phyloP scores from a whole-genome alignment of 1,284 basidiomycete genomes.

The Austroboletus novae-zelandiae region DNA sequence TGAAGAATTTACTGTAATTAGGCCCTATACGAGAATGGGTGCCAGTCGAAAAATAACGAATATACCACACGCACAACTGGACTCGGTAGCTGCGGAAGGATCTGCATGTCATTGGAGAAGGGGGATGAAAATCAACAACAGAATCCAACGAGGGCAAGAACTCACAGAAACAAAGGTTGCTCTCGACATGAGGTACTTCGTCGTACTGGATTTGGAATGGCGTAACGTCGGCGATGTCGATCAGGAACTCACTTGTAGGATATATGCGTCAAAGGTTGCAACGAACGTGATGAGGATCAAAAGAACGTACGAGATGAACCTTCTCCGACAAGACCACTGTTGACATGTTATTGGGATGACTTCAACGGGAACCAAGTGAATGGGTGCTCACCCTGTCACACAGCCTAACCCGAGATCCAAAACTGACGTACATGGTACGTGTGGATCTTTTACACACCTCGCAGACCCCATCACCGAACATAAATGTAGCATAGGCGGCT shows the following conservation, averaged over 20 bases:
- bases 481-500: conserved; percentile 52
- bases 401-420: conserved; percentile 41
- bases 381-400: conserved; percentile 40
- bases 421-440: conserved; percentile 40
- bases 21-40: conserved; percentile 22
- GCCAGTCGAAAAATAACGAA: background rate
- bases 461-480: conserved; percentile 58
- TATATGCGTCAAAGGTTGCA: background rate
- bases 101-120: conserved; percentile 3
- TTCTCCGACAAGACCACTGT: conserved; percentile 22
- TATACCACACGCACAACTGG: conserved; percentile 1
- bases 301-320: conserved; percentile 14
- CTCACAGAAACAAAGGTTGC: conserved; percentile 20
- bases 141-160: background rate
- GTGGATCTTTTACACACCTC: conserved; percentile 49
- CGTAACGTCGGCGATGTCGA: conserved; percentile 7
- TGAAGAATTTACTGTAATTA: background rate
- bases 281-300: background rate
- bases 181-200: conserved; percentile 19
- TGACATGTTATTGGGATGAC: background rate
- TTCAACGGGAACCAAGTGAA: background rate
- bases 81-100: background rate
- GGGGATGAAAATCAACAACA: background rate
- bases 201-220: background rate
- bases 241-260: conserved; percentile 9